These are phyloP conservation scores for Alternaria conjuncta DNA, from an alignment of 2,329 filamentous ascomycete species.

Conservation along the genomic window DNA sequence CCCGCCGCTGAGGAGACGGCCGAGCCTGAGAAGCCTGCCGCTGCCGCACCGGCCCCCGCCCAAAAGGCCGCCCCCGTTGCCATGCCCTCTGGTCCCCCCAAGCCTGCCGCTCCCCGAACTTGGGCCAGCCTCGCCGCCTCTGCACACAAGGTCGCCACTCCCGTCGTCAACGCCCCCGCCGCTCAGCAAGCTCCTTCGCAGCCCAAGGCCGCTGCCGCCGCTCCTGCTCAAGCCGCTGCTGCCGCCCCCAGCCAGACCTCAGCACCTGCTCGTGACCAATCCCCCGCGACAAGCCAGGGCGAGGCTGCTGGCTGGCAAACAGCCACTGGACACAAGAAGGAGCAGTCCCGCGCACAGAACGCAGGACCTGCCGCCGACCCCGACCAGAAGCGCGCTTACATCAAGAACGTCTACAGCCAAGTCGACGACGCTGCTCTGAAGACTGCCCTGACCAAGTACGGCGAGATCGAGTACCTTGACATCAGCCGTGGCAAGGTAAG, in stretches of 20 bases:
- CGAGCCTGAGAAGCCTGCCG: constrained; percentile 67
- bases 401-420: constrained; percentile 94
- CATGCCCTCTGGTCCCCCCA: constrained; percentile 64
- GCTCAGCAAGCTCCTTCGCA: constrained; percentile 43
- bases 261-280: constrained; percentile 46
- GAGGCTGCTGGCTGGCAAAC: constrained; percentile 83
- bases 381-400: constrained; percentile 82
- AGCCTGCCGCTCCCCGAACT: constrained; percentile 64
- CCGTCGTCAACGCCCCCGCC: constrained; percentile 47
- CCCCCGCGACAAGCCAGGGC: constrained; percentile 55
- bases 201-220: constrained; percentile 36
- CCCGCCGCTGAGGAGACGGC: constrained; percentile 41
- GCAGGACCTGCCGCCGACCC: constrained; percentile 69
- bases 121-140: constrained; percentile 76
- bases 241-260: constrained; percentile 39
- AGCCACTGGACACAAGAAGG: constrained; percentile 78
- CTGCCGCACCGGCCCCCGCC: constrained; percentile 64
- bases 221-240: constrained; percentile 41
- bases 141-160: constrained; percentile 53
- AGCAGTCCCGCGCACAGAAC: constrained; percentile 77
- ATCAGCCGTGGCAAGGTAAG: constrained; percentile 77
- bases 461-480: constrained; percentile 68
- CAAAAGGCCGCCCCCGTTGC: constrained; percentile 64
- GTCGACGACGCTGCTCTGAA: constrained; percentile 77
- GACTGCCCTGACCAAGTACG: constrained; percentile 72